Base-by-base conservation (phyloP, 495 filamentous ascomycete genomes). In the Annulohypoxylon stygium region DNA sequence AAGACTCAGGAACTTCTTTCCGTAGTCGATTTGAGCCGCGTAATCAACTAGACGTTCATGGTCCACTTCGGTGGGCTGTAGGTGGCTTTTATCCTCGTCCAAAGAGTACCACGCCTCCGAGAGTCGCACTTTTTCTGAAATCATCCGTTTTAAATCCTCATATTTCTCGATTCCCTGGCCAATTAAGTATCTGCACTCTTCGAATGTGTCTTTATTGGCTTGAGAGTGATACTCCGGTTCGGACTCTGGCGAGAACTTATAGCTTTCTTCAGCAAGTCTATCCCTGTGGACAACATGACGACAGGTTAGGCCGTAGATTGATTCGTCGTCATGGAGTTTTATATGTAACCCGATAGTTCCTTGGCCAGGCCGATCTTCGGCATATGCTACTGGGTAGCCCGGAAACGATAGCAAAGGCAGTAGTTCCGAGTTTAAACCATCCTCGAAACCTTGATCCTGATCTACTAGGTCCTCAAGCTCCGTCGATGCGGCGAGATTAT, bases 231-330 rank as follows among this genome's bases (percentile, higher is more conserved):
- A 47, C 43, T 47, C n/a, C 5, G 43, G 43, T 4, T 51, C 9
- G 7, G 48, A 26, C 20, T 25, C 20, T 14, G 4, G 1, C 48
- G 20, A 51, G 20, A 51, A 25, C 20, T 51, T 26, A 9, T 51
- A 51, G 11, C 23, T 0, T 10, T 51, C 20, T 12, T 26, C 25
- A 11, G 18, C 48, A 8, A 10, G 20, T 26, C 48, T 18, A 25
- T 11, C 48, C 9, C 20, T 5, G 12, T 4, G 2, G 10, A 51
- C 48, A 7, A 51, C 48, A 11, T 51, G 48, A 14, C 48, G 48
- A 26, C 48, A 51, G 11, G 48, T 51, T 12, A 51, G 48, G 20
- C 48, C 48, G n/a, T 51, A 51, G 8, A 20, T 51, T 51, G 48
- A 51, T 23, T 51, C 48, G 11, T 51, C 48, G 20, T 18, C 48